Evolutionary conservation across 768 basidiomycete species (phyloP).

Genomic region (Amanita jacksonii): DNA sequence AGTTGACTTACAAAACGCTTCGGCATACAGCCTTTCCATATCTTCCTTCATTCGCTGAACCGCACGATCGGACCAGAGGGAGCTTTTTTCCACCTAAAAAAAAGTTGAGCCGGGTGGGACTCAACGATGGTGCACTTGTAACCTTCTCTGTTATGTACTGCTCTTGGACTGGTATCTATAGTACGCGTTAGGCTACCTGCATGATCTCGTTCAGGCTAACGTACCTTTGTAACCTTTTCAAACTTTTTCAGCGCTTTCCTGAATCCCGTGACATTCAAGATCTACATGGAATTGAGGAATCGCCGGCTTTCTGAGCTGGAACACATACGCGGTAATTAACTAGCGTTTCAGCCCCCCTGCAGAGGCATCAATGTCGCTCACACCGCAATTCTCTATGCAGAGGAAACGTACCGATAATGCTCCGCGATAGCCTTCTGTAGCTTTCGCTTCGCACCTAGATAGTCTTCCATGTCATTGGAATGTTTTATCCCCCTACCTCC

Average conservation of each 20-base stretch:
- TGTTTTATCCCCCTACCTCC: slow-evolving; percentile 11
- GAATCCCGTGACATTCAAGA: slow-evolving; percentile 86
- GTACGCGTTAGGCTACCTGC: not conserved
- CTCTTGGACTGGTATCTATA: slow-evolving; percentile 59
- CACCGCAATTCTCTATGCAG: no score
- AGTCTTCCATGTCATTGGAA: slow-evolving; percentile 62
- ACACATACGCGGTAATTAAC: slow-evolving; percentile 77
- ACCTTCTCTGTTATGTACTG: slow-evolving; percentile 80
- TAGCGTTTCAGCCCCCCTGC: slow-evolving; percentile 72
- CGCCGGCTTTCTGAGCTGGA: not conserved
- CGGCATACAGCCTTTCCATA: slow-evolving; percentile 70
- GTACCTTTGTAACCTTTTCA: slow-evolving; percentile 65
- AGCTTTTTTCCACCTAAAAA: slow-evolving; percentile 55
- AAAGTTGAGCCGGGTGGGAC: not conserved
- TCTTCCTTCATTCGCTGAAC: slow-evolving; percentile 62
- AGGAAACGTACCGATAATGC: slow-evolving; percentile 58
- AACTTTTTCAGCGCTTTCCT: slow-evolving; percentile 82
- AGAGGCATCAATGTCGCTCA: not conserved
- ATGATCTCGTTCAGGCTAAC: not conserved
- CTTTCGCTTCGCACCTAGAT: slow-evolving; percentile 74
- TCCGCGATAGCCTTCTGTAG: slow-evolving; percentile 79
- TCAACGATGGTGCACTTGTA: slow-evolving; percentile 1
- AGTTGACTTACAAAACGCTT: slow-evolving; percentile 62
- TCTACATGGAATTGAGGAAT: slow-evolving; percentile 27
- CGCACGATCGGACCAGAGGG: slow-evolving; percentile 53